These are phyloP conservation scores for Diaporthe aspalathi DNA, from an alignment of 2,329 filamentous ascomycete genomes.

Conservation along the genomic window DNA sequence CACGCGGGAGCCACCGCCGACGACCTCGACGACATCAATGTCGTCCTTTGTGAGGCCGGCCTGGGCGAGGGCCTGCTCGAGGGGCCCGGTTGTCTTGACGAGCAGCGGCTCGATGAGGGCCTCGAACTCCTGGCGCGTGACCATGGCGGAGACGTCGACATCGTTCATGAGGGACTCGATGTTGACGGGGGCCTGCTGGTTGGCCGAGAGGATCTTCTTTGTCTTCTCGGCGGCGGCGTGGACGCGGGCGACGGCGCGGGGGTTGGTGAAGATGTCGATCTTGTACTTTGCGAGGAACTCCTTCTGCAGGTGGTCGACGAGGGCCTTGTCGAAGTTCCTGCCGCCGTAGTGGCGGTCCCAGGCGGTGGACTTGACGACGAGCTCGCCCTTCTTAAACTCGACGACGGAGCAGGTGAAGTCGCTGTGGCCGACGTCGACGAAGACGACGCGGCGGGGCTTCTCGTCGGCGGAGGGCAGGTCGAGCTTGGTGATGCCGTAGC, in stretches of 20 bases:
- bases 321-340: slow-evolving; percentile 93
- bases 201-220: slow-evolving; percentile 98
- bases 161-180: slow-evolving; percentile 99
- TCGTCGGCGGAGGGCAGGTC: slow-evolving; percentile 90
- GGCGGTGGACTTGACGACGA: slow-evolving; percentile 90
- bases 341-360: slow-evolving; percentile 98
- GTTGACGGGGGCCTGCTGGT: slow-evolving; percentile 90
- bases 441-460: slow-evolving; percentile 89
- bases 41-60: slow-evolving; percentile 92
- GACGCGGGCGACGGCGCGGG: slow-evolving; percentile 89
- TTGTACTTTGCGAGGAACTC: slow-evolving; percentile 99
- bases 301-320: slow-evolving; percentile 93
- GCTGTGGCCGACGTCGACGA: slow-evolving; percentile 95
- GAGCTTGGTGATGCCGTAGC: slow-evolving; percentile 97
- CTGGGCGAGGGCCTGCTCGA: slow-evolving; percentile 94
- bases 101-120: slow-evolving; percentile 88
- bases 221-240: slow-evolving; percentile 92
- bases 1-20: slow-evolving; percentile 94
- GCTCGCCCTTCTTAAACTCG: slow-evolving; percentile 96
- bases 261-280: slow-evolving; percentile 91
- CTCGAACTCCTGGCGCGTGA: slow-evolving; percentile 96
- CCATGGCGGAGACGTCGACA: slow-evolving; percentile 86
- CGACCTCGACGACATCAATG: slow-evolving; percentile 92
- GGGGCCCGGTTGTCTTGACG: slow-evolving; percentile 74
- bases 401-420: slow-evolving; percentile 95